phyloP scores from a whole-genome alignment of 2,329 filamentous ascomycete genomes.

The Fusarium cicatricum region DNA sequence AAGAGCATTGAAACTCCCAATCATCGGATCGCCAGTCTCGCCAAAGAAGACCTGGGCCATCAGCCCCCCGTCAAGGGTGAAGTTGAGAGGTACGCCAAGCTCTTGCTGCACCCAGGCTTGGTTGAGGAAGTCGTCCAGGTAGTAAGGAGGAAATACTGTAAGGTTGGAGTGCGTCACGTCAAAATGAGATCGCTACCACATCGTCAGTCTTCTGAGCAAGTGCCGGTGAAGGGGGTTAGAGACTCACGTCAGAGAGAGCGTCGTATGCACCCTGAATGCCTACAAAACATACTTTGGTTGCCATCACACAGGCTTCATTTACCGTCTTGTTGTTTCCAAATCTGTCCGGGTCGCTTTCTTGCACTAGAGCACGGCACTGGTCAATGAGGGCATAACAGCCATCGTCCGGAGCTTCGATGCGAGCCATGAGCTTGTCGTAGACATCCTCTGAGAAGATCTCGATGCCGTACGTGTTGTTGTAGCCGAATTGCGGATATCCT shows the following conservation, averaged over 20 bases:
- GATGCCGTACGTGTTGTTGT: conserved; percentile 72
- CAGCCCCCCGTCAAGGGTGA: conserved; percentile 50
- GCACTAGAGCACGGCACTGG: conserved; percentile 52
- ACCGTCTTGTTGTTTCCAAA: conserved; percentile 50
- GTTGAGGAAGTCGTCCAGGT: conserved; percentile 71
- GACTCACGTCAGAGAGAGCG: conserved; percentile 2
- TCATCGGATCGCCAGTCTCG: conserved; percentile 65
- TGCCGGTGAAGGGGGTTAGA: no score
- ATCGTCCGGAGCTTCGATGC: conserved; percentile 17
- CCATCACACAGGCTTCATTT: conserved; percentile 60
- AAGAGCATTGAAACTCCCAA: conserved; percentile 50
- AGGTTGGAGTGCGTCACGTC: conserved; percentile 63
- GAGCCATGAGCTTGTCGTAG: conserved; percentile 23
- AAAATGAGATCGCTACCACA: conserved; percentile 61
- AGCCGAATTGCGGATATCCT: conserved; percentile 61
- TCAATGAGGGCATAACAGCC: conserved; percentile 63
- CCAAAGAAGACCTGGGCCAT: conserved; percentile 62
- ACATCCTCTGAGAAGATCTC: conserved; percentile 58
- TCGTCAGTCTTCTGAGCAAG: neutral
- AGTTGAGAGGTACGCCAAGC: conserved; percentile 69
- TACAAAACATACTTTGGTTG: conserved; percentile 45
- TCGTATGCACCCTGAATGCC: conserved; percentile 18
- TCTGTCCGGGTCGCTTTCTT: conserved; percentile 48
- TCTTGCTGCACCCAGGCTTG: conserved; percentile 62
- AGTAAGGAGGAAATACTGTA: conserved; percentile 67